Evolutionary conservation across 495 filamentous ascomycete species (phyloP).

Genomic region (Neurospora sp.): DNA sequence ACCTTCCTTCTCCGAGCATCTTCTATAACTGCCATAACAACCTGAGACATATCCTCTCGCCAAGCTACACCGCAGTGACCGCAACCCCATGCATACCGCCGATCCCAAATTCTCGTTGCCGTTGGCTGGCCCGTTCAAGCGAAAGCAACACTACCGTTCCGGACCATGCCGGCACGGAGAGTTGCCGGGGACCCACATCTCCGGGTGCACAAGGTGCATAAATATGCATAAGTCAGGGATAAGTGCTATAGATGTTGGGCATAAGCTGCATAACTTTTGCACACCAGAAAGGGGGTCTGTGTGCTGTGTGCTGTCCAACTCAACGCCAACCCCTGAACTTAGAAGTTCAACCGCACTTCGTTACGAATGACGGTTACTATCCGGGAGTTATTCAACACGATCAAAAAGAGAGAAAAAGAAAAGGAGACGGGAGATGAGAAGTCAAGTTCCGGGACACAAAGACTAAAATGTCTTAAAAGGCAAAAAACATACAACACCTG

Average conservation of each 20-base stretch:
- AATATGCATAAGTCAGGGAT: background rate
- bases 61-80: background rate
- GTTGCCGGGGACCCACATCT: background rate
- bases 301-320: too few species aligned
- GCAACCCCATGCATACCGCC: background rate
- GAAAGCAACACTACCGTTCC: background rate
- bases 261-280: too few species aligned
- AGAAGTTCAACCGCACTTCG: background rate
- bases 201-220: background rate
- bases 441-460: too few species aligned
- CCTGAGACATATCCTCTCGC: background rate
- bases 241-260: too few species aligned
- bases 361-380: background rate
- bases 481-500: constrained; percentile 17
- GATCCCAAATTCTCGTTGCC: background rate
- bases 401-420: background rate
- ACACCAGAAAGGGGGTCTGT: background rate
- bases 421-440: background rate
- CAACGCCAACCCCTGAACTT: background rate
- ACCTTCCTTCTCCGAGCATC: background rate
- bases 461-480: too few species aligned
- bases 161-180: background rate
- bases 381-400: too few species aligned
- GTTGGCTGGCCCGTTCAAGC: background rate
- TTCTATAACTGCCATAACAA: background rate